Percentiles rank a stretch among this genome's conserved stretches.
These are phyloP conservation scores for Aspergillus ruber DNA, from an alignment of 2,329 filamentous ascomycete genomes.

Conservation along the genomic window DNA sequence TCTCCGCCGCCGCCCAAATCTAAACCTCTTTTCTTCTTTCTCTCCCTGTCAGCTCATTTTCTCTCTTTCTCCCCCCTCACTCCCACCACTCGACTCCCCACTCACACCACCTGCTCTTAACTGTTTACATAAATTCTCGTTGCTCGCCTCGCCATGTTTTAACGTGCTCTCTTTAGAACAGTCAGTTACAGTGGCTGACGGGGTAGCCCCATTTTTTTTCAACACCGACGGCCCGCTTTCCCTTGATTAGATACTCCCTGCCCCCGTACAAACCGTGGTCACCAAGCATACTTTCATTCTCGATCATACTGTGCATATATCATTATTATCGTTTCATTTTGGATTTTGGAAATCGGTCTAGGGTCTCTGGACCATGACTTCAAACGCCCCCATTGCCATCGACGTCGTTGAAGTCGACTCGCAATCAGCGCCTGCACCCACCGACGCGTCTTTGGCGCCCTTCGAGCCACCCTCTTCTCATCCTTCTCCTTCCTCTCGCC, in stretches of 20 bases:
- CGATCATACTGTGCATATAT: conserved; percentile 5
- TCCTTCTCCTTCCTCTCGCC: conserved; percentile 8
- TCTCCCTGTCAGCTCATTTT: conserved; percentile 1
- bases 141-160: conserved; percentile 13
- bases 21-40: conserved; percentile 16
- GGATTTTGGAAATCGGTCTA: not conserved
- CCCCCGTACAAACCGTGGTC: conserved; percentile 7
- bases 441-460: conserved; percentile 12
- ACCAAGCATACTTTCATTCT: conserved; percentile 7
- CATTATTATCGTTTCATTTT: not conserved
- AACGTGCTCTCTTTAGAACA: conserved; percentile 13
- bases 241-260: conserved; percentile 5
- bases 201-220: conserved; percentile 10
- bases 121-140: conserved; percentile 3
- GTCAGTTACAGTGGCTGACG: conserved; percentile 17
- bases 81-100: no score
- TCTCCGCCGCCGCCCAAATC: not conserved
- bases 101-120: conserved; percentile 2
- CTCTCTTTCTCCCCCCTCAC: no score
- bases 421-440: conserved; percentile 2
- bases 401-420: conserved; percentile 7
- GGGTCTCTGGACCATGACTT: conserved; percentile 11
- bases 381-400: conserved; percentile 6
- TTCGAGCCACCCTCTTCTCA: conserved; percentile 5
- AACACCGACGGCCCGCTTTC: conserved; percentile 6